Evolutionary conservation across 495 filamentous ascomycete species (phyloP).

Genomic region (Podospora australis): DNA sequence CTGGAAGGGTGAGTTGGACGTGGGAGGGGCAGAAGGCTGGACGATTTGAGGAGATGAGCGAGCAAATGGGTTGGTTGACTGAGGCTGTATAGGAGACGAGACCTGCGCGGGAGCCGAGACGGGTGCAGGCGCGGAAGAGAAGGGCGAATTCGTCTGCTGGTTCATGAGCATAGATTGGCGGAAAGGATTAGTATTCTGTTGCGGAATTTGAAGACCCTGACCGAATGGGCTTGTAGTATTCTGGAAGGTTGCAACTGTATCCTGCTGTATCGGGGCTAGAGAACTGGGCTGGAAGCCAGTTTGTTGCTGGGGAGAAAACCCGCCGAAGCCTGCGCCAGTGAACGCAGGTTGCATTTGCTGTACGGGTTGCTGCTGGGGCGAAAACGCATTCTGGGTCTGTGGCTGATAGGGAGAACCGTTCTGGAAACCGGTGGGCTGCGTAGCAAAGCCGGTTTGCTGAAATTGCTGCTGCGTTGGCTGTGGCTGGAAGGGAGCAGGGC

Average conservation of each 20-base stretch:
- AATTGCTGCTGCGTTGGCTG: conserved; percentile 31
- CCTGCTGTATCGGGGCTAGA: conserved; percentile 60
- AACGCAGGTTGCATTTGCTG: conserved; percentile 45
- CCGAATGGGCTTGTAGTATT: conserved; percentile 31
- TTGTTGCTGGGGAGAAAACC: conserved; percentile 64
- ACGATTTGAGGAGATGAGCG: conserved; percentile 44
- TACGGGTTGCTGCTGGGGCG: conserved; percentile 36
- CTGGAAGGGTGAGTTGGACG: conserved; percentile 43
- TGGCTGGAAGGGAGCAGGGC: conserved; percentile 23
- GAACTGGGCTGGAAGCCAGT: conserved; percentile 44
- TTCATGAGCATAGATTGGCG: conserved; percentile 73
- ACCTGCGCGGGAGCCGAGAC: background rate
- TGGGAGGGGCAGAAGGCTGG: conserved; percentile 42
- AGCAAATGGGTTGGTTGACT: conserved; percentile 85
- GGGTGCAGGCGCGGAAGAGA: conserved; percentile 11
- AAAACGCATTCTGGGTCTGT: conserved; percentile 38
- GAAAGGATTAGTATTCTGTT: conserved; percentile 79
- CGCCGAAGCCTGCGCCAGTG: conserved; percentile 83
- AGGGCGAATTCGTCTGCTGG: conserved; percentile 40
- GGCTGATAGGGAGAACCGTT: conserved; percentile 44
- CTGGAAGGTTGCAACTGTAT: conserved; percentile 49
- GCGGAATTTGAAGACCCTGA: conserved; percentile 39
- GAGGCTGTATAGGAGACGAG: conserved; percentile 36
- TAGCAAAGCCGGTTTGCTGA: conserved; percentile 45
- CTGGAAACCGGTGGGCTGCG: conserved; percentile 44